Evolutionary conservation across 805 yeast species (phyloP).

Genomic region (Pichia deserticola): DNA sequence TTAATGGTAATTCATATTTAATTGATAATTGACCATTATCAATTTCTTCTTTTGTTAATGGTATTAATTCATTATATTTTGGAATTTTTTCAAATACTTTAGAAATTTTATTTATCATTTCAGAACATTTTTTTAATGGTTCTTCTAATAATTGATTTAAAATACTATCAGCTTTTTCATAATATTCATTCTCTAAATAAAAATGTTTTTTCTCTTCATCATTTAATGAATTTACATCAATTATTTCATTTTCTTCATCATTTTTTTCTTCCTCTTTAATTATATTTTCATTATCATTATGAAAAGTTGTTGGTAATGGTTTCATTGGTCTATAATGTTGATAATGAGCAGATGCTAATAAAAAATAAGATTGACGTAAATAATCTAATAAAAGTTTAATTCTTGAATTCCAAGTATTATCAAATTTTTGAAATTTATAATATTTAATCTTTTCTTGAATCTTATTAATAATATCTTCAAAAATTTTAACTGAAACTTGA

Average conservation of each 20-base stretch:
- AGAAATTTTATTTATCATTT: conserved; percentile 19
- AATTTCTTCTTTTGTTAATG: background rate
- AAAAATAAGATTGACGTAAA: conserved; percentile 71
- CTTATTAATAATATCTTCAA: conserved; percentile 34
- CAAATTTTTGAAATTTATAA: conserved; percentile 3
- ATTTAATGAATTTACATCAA: conserved; percentile 19
- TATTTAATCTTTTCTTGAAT: conserved; percentile 19
- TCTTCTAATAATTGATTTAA: conserved; percentile 46
- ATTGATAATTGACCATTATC: background rate
- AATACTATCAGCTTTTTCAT: conserved; percentile 54
- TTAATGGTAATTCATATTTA: conserved; percentile 3
- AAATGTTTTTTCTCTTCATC: conserved; percentile 28
- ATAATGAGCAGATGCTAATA: conserved; percentile 66
- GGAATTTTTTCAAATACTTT: conserved; percentile 11
- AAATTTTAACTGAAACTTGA: conserved; percentile 38
- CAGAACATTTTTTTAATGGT: conserved; percentile 31
- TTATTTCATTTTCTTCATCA: conserved; percentile 16
- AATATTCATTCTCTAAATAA: conserved; percentile 43
- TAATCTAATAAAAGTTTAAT: conserved; percentile 48
- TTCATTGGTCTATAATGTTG: conserved; percentile 39
- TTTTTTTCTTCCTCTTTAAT: conserved; percentile 15
- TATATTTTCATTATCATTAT: conserved; percentile 18
- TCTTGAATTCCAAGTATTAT: conserved; percentile 17
- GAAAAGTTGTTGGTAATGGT: conserved; percentile 26
- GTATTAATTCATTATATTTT: conserved; percentile 4